A percentile compares a stretch with the other conserved stretches of the same genome.
Evolutionary conservation across 1,284 basidiomycete species (phyloP).

Genomic region (Thecaphora thlaspeos): DNA sequence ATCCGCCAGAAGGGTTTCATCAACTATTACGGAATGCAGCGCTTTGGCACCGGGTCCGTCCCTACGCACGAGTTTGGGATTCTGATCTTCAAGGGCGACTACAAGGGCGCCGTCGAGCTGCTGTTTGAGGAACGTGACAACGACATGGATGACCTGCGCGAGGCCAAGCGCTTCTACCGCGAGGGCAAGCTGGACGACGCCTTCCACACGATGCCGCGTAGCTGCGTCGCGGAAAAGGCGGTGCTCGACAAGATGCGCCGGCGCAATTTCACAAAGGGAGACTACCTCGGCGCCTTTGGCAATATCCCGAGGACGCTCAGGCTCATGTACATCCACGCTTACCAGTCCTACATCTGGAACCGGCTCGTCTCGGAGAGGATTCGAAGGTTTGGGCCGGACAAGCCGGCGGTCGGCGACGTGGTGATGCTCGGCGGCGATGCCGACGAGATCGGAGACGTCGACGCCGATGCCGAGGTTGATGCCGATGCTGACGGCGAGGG

Average conservation of each 20-base stretch:
- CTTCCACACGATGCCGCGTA: conserved; percentile 78
- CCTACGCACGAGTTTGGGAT: conserved; percentile 93
- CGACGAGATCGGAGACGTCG: conserved; percentile 10
- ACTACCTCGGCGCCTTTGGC: conserved; percentile 39
- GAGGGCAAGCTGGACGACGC: conserved; percentile 62
- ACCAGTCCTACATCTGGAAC: conserved; percentile 99
- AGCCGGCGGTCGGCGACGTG: conserved; percentile 75
- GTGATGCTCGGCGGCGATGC: conserved; percentile 58
- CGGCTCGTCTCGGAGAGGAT: conserved; percentile 89
- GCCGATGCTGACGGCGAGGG: conserved; percentile 14
- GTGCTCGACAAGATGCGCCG: conserved; percentile 81
- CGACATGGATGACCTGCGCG: conserved; percentile 22
- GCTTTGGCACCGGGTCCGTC: conserved; percentile 93
- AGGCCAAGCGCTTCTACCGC: conserved; percentile 28
- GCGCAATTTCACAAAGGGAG: conserved; percentile 23
- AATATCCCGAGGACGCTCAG: conserved; percentile 68
- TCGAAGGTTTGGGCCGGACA: conserved; percentile 71
- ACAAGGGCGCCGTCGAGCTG: conserved; percentile 33
- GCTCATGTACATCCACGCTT: conserved; percentile 97
- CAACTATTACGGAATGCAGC: conserved; percentile 99
- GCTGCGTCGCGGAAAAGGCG: conserved; percentile 86
- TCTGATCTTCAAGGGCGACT: conserved; percentile 81
- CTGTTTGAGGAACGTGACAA: conserved; percentile 37
- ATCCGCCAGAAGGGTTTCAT: conserved; percentile 86
- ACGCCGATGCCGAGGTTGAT: conserved; percentile 1